Base-by-base conservation (phyloP, 441 rosid species). In the Brassica balearica region DNA sequence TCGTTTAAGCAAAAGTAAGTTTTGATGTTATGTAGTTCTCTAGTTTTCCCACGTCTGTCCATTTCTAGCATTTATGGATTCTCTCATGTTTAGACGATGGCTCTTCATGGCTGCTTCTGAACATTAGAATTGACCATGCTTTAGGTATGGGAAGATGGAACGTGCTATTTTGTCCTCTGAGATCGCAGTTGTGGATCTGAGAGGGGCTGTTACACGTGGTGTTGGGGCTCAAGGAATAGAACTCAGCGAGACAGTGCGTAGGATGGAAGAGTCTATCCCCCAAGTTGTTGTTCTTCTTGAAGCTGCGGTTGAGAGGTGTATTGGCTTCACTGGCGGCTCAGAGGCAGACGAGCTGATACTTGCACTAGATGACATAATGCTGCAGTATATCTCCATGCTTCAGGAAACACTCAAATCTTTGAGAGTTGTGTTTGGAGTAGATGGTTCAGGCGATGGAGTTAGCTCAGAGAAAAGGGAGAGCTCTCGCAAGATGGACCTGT, bases 181-280 rank as follows among this genome's bases (percentile, higher is more conserved):
- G 88, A 94, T 96, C 69, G 84, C 99, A 15, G 91, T 88, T 55
- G 88, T 94, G 68, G 99, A 94, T 87, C 88, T 96, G 80, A 91
- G 98, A 79, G 98, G 99, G 77, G 99, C 99, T 66, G 99, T 96
- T 73, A 80, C 97, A 62, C 97, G 99, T 70, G 97, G 97, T 38
- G 89, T 96, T 71, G 99, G 99, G 68, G 99, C 98, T 77, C 99
- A 96, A 83, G 99, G 99, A 75, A 86, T 96, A 73, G 99, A 96
- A 78, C 92, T 96, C 82, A 96, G 98, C 29, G 99, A 96, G 85
- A 89, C 98, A 23, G 98, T 96, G 80, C 84, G 98, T 73, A 88
- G 99, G 79, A 96, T 96, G 99, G 99, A 96, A 87, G 99, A 96
- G 78, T 94, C 99, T 68, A 86, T 92, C 81, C 97, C 99, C 73